Conservation (phyloP, 2,329 filamentous ascomycete genomes). For the Paracorniculantispora psalliotae region DNA sequence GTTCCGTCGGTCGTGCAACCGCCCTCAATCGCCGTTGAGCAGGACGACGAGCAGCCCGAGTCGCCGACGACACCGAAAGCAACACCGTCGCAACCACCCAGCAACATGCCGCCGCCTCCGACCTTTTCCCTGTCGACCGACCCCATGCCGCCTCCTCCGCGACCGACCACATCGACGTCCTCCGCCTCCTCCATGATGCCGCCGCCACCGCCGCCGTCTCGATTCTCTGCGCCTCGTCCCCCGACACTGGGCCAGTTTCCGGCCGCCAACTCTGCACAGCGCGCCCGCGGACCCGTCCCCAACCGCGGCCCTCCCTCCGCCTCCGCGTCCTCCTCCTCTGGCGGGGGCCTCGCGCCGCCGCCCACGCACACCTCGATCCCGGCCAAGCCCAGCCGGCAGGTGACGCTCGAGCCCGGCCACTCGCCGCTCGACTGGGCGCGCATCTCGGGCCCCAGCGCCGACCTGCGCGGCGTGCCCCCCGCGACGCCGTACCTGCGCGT, state of each 20-base stretch:
- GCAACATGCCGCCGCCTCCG: slow-evolving; percentile 25
- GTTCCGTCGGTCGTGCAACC: slow-evolving; percentile 22
- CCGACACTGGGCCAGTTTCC: slow-evolving; percentile 43
- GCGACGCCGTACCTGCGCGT: slow-evolving; percentile 61
- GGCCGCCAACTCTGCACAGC: slow-evolving; percentile 47
- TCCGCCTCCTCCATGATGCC: slow-evolving; percentile 14
- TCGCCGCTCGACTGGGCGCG: slow-evolving; percentile 95
- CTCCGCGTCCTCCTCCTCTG: slow-evolving; percentile 20
- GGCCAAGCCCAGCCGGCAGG: slow-evolving; percentile 59
- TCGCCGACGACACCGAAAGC: slow-evolving; percentile 17
- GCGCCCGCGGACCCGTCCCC: slow-evolving; percentile 39
- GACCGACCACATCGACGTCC: background rate
- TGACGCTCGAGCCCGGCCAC: slow-evolving; percentile 81
- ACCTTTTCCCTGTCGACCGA: slow-evolving; percentile 39
- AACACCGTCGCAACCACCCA: slow-evolving; percentile 41
- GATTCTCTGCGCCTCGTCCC: slow-evolving; percentile 23
- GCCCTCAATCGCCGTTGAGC: slow-evolving; percentile 17
- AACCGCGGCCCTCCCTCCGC: slow-evolving; percentile 33
- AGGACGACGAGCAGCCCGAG: background rate
- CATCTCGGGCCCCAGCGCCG: slow-evolving; percentile 55
- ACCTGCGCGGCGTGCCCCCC: slow-evolving; percentile 59
- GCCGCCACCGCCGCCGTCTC: slow-evolving; percentile 16
- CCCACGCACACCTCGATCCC: slow-evolving; percentile 50
- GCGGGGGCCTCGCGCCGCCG: slow-evolving; percentile 47
- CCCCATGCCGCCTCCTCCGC: slow-evolving; percentile 15